phyloP scores from a whole-genome alignment of 192 early-diverging fungal genomes.

The Oehlia diaphana region DNA sequence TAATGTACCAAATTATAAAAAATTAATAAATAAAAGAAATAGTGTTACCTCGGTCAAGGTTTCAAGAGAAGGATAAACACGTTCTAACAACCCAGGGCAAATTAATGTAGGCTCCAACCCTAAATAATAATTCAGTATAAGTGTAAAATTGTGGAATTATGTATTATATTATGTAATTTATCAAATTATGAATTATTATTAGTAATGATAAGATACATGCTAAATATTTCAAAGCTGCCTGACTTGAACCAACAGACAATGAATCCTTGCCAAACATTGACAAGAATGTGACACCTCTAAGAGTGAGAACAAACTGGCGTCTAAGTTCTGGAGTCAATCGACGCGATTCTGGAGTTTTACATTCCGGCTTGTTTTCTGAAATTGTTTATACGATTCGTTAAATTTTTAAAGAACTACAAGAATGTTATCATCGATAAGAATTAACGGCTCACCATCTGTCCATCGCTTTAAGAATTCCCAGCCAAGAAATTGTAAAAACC shows the following conservation, averaged over 20 bases:
- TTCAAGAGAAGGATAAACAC: conserved; percentile 86
- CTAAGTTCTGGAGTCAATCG: conserved; percentile 60
- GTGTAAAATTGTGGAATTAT: background rate
- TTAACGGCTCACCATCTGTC: conserved; percentile 40
- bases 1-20: background rate
- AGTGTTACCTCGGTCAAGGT: conserved; percentile 65
- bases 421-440: background rate
- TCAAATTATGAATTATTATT: background rate
- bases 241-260: conserved; percentile 55
- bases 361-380: conserved; percentile 56
- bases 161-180: background rate
- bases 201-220: conserved; percentile 50
- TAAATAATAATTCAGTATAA: background rate
- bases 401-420: background rate
- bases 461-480: conserved; percentile 69
- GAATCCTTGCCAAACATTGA: conserved; percentile 78
- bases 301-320: conserved; percentile 60
- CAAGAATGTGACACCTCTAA: conserved; percentile 62
- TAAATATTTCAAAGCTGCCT: conserved; percentile 66
- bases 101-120: conserved; percentile 75
- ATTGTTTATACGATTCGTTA: background rate
- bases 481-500: conserved; percentile 67
- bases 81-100: conserved; percentile 78
- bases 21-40: background rate
- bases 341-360: conserved; percentile 57